Conservation (phyloP, 2,329 filamentous ascomycete species). For the Hymenoscyphus infarciens region DNA sequence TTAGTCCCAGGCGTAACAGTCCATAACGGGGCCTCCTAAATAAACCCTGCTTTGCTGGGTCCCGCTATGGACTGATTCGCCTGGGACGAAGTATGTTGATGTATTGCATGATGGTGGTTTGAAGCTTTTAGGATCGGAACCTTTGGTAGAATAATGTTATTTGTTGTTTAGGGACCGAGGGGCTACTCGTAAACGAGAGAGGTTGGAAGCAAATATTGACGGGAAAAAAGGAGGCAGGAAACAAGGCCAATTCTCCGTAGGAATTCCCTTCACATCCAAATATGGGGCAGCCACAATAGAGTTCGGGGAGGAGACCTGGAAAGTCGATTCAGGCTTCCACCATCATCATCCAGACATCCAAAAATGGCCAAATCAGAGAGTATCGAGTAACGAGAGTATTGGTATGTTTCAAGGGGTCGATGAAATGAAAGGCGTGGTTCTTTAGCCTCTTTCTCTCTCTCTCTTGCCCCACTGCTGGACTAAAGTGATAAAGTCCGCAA, state of each 20-base stretch:
- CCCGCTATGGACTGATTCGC: too few species aligned
- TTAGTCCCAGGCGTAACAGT: too few species aligned
- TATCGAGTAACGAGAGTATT: not conserved
- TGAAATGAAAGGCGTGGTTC: not conserved
- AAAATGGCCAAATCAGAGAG: not conserved
- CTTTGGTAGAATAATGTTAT: not conserved
- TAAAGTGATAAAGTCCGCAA: not conserved
- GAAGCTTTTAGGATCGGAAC: too few species aligned
- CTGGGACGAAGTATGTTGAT: too few species aligned
- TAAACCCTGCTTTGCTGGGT: too few species aligned
- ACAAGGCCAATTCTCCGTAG: not conserved
- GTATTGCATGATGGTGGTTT: not conserved
- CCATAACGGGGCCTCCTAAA: too few species aligned
- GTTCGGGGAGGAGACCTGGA: not conserved
- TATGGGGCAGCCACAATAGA: not conserved
- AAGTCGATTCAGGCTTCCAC: not conserved
- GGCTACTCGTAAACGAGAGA: not conserved
- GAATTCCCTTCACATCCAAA: not conserved
- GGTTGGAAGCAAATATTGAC: not conserved
- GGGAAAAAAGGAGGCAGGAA: not conserved
- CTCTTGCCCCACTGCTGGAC: not conserved
- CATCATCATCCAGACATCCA: not conserved
- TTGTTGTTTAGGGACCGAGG: not conserved
- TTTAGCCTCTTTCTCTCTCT: slow-evolving; percentile 2
- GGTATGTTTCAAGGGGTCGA: not conserved